Conservation (phyloP, 2,329 filamentous ascomycete species). For the Xylariaceae sp. region DNA sequence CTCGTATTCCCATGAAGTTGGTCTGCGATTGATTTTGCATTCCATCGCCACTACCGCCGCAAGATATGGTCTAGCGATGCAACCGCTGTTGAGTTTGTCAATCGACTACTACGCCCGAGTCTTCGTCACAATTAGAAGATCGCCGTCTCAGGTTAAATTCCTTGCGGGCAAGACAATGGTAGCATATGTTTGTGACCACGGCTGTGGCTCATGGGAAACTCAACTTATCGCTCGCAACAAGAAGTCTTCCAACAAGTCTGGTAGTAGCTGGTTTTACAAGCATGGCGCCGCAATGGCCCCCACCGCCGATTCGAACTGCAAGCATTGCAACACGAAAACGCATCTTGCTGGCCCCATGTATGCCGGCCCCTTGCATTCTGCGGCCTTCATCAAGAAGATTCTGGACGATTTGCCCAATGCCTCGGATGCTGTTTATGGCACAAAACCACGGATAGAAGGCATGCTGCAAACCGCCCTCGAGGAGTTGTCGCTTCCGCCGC, state of each 20-base stretch:
- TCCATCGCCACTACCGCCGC: constrained; percentile 74
- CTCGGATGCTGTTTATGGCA: constrained; percentile 68
- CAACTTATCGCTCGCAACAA: constrained; percentile 71
- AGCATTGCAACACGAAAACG: constrained; percentile 79
- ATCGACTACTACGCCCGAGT: constrained; percentile 94
- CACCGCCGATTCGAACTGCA: constrained; percentile 59
- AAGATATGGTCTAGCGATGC: constrained; percentile 79
- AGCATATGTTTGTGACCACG: constrained; percentile 82
- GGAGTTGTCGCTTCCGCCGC: constrained; percentile 47
- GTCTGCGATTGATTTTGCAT: constrained; percentile 79
- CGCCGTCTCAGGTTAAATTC: constrained; percentile 83
- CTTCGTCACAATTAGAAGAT: constrained; percentile 76
- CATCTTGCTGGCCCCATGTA: constrained; percentile 95
- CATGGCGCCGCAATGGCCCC: constrained; percentile 70
- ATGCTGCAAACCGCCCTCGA: constrained; percentile 88
- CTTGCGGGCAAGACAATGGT: constrained; percentile 87
- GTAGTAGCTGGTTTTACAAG: constrained; percentile 66
- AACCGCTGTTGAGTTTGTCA: constrained; percentile 85
- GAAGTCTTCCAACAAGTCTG: constrained; percentile 62
- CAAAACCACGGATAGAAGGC: constrained; percentile 74
- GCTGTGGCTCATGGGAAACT: constrained; percentile 86
- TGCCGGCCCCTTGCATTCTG: constrained; percentile 79
- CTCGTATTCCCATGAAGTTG: constrained; percentile 79
- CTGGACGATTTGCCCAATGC: constrained; percentile 64
- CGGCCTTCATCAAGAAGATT: constrained; percentile 73